Base-by-base conservation (phyloP, 164 flowering plant genomes). In the Dillenia turbinata region DNA sequence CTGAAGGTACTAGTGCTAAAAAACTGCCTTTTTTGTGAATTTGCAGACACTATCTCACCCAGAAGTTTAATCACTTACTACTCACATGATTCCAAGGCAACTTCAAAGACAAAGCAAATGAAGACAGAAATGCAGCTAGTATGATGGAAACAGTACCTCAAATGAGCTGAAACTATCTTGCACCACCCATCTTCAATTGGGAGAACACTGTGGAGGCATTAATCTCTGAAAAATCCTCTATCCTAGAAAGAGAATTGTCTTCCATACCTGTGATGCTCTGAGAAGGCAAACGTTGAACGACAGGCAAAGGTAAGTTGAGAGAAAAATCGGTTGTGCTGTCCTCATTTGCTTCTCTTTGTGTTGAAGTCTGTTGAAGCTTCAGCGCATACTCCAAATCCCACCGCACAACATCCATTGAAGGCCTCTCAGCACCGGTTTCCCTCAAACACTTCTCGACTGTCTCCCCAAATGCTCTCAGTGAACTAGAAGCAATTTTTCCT, bases 321-420 rank as follows among this genome's bases (percentile, higher is more conserved):
- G 72, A 40, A 44, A 47, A 66, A 26, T 51, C 60, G 7, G 49
- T 60, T 0, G 58, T 61, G 60, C 75, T 73, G 50, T 73, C 74
- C 54, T 71, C 80, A 40, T 53, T 22, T 1, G 52, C 57, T 43
- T 56, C 62, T 52, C 66, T 50, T 8, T 9, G 46, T 17, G 44
- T 15, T 15, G 53, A 69, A 5, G 66, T 60, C 15, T 33, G 60
- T 57, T 77, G 78, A 67, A 77, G 81, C 56, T 64, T 66, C 43
- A 77, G 47, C 7, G 73, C 70, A 53, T 73, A 77, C 13, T 77
- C 78, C 56, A 77, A 58, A n/a, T 74, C 63, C 81, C 78, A 74
- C 44, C 63, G 14, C n/a, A 77, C 78, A 48, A 74, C 76, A 16
- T 59, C 60, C 72, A 78, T 75, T 9, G 54, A 49, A 45, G 78